Percentiles rank a stretch among this genome's conserved stretches.
phyloP scores from a whole-genome alignment of 371 early-diverging fungal genomes.

The Zancudomyces culisetae region DNA sequence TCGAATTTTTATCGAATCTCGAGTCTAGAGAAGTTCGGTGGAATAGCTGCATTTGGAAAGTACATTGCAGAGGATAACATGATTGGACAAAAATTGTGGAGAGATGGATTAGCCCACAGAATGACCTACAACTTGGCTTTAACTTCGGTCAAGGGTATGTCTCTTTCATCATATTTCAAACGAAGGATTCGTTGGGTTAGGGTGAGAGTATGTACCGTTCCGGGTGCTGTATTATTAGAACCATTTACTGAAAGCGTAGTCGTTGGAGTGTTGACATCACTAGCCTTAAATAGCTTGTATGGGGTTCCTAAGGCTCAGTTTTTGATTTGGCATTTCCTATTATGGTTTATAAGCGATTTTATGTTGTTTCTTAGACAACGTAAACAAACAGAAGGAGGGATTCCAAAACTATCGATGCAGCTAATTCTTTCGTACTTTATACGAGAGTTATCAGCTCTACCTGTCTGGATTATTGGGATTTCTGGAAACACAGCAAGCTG shows the following conservation, averaged over 20 bases:
- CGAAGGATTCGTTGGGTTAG: conserved; percentile 82
- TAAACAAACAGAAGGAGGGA: conserved; percentile 7
- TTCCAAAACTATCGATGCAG: conserved; percentile 9
- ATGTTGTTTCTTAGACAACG: conserved; percentile 33
- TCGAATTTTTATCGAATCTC: conserved; percentile 75
- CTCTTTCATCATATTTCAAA: conserved; percentile 49
- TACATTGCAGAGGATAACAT: conserved; percentile 91
- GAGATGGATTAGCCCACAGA: conserved; percentile 51
- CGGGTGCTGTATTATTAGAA: conserved; percentile 65
- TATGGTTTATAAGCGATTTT: conserved; percentile 56
- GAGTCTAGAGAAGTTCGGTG: conserved; percentile 61
- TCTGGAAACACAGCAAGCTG: conserved; percentile 63
- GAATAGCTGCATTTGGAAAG: conserved; percentile 60
- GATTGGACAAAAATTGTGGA: conserved; percentile 70
- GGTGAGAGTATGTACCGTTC: conserved; percentile 74
- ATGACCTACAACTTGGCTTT: conserved; percentile 72
- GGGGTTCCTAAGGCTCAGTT: conserved; percentile 26
- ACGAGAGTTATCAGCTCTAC: conserved; percentile 64
- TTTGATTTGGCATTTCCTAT: conserved; percentile 39
- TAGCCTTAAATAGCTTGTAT: conserved; percentile 31
- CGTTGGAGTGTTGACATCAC: conserved; percentile 50
- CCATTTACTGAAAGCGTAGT: conserved; percentile 79
- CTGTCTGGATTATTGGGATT: conserved; percentile 61
- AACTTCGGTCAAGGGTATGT: conserved; percentile 57
- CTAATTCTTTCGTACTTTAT: conserved; percentile 45